Base-by-base conservation (phyloP, 2,329 filamentous ascomycete genomes). In the Verticillium tricorpus region DNA sequence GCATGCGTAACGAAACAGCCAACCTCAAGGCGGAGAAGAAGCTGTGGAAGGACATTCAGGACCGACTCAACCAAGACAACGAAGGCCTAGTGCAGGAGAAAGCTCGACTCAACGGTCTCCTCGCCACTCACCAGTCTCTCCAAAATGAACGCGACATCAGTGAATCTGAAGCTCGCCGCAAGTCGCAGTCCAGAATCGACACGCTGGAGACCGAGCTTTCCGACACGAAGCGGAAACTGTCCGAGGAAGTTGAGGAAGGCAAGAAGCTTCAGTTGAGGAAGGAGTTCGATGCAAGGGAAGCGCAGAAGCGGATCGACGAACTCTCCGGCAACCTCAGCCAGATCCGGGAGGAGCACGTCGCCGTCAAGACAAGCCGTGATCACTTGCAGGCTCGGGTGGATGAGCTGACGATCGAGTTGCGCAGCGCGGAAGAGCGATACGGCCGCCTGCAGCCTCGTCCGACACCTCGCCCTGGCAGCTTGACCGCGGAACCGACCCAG, bases 1-100 rank as follows among this genome's bases (percentile, higher is more conserved):
- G 92, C 70, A 85, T 97, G 75, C 90, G 93, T 59, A 93, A 92
- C 66, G 95, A 99, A 73, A 92, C 89, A 60, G 89, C 93, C 17
- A 97, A 98, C 70, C 84, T 97, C 37, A 97, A 96, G 74, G 93
- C 94, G 0, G 94, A 98, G 75, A 97, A 97, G 77, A 90, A 92
- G 40, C 82, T 99, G 11, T 97, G 91, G 90, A 96, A 95, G 78
- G 92, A 90, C 61, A 96, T 97, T 37, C 93, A 98, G 72, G 89
- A 91, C 65, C 88, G 96, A 59, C 82, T 98, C 54, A 90, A 86
- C 65, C 92, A 95, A 69, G 93, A 98, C 71, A 97, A 95, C 66
- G 92, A 97, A 70, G 86, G 80, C 22, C 80, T 98, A 14, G 84
- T 90, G 52, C 91, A 96, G 63, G 95, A 99, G 73, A 91, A 93